A percentile compares a stretch with the other conserved stretches of the same genome.
phyloP scores from a whole-genome alignment of 345 rosid species.

The Leavenworthia alabamica region DNA sequence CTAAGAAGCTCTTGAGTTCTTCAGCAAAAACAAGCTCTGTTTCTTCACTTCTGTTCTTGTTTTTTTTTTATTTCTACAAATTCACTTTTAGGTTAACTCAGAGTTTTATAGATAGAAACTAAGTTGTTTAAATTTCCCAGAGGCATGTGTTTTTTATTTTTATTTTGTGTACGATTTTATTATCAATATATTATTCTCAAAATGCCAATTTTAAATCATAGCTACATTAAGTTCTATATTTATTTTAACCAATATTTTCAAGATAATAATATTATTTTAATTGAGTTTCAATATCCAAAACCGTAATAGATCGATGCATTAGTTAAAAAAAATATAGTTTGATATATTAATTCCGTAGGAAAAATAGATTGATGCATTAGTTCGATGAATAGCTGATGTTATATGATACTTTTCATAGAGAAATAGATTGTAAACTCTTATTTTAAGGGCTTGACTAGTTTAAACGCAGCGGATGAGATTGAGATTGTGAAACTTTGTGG shows the following conservation, averaged over 20 bases:
- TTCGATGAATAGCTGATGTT: too few relatives aligned
- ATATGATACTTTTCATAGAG: too few relatives aligned
- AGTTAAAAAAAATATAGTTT: too few relatives aligned
- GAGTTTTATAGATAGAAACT: conserved; percentile 32
- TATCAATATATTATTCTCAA: conserved; percentile 16
- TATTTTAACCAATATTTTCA: neutral
- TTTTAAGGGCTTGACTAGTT: too few relatives aligned
- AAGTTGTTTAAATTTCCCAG: conserved; percentile 22
- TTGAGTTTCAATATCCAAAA: neutral
- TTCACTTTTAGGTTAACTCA: conserved; percentile 35
- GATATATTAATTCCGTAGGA: too few relatives aligned
- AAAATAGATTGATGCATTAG: too few relatives aligned
- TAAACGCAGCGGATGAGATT: too few relatives aligned
- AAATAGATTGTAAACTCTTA: too few relatives aligned
- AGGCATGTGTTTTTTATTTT: conserved; percentile 22
- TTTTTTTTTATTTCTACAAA: neutral
- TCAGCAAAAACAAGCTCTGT: conserved; percentile 20
- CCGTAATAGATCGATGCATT: too few relatives aligned
- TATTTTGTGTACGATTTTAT: conserved; percentile 20
- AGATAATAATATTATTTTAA: neutral
- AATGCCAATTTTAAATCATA: neutral
- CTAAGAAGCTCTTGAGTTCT: conserved; percentile 7
- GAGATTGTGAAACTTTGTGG: too few relatives aligned
- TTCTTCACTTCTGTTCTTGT: conserved; percentile 10
- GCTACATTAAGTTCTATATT: neutral